These are phyloP conservation scores for Microglena sp. DNA, from an alignment of 139 green algal species.

Conservation along the genomic window DNA sequence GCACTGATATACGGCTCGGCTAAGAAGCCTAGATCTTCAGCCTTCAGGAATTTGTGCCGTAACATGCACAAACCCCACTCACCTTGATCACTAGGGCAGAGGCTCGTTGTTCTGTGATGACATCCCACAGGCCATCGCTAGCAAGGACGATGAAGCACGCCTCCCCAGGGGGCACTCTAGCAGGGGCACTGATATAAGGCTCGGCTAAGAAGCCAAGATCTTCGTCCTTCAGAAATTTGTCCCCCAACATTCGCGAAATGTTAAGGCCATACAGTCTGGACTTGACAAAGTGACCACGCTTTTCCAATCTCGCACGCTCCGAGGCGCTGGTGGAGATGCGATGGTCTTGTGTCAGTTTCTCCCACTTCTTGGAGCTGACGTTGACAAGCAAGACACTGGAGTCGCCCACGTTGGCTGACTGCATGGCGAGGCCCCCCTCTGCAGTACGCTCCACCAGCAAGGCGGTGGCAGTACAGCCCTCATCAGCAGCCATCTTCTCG, in stretches of 20 bases:
- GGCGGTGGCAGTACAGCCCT: constrained; percentile 43
- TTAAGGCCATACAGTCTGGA: constrained; percentile 44
- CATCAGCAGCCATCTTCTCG: constrained; percentile 28
- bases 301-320: constrained; percentile 30
- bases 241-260: constrained; percentile 47
- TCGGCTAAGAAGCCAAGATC: constrained; percentile 46
- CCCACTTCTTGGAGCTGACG: constrained; percentile 11
- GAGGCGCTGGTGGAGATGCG: constrained; percentile 29
- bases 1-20: constrained; percentile 36
- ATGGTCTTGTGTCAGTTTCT: constrained; percentile 37
- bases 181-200: constrained; percentile 21
- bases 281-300: constrained; percentile 24
- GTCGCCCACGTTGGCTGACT: constrained; percentile 48
- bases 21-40: constrained; percentile 44
- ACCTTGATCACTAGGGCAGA: too few relatives aligned
- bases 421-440: neutral
- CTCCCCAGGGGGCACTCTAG: neutral
- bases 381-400: constrained; percentile 33
- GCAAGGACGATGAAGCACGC: constrained; percentile 31
- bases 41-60: too few relatives aligned
- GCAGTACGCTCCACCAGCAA: constrained; percentile 24
- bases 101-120: constrained; percentile 25
- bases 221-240: constrained; percentile 46
- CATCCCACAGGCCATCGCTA: constrained; percentile 48
- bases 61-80: too few relatives aligned